Conservation (phyloP, 805 yeast species). For the Ogataea ganodermae region DNA sequence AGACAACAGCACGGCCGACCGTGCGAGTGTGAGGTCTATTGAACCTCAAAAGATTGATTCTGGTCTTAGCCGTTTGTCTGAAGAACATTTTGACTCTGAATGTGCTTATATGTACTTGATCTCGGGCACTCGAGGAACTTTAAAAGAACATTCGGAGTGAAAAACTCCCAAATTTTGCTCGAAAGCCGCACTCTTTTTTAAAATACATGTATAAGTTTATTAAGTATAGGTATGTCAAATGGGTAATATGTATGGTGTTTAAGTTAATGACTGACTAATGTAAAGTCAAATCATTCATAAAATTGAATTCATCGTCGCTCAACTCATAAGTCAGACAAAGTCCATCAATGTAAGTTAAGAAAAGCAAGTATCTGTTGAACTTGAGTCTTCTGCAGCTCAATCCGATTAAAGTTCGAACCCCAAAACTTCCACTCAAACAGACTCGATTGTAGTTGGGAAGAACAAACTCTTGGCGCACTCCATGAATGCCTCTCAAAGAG, state of each 20-base stretch:
- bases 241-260: neutral
- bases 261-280: neutral
- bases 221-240: neutral
- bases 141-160: no score
- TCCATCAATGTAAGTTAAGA: constrained; percentile 31
- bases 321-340: constrained; percentile 28
- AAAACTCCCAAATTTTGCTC: neutral
- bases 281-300: constrained; percentile 3
- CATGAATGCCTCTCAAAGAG: constrained; percentile 41
- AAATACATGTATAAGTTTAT: neutral
- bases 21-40: neutral
- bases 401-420: constrained; percentile 29
- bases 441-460: constrained; percentile 35
- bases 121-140: no score
- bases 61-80: neutral
- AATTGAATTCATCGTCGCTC: constrained; percentile 8
- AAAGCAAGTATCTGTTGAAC: constrained; percentile 18
- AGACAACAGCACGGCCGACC: neutral
- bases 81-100: neutral
- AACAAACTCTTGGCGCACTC: constrained; percentile 46
- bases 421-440: constrained; percentile 24
- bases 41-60: no score
- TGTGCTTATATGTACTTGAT: no score
- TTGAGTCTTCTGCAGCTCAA: constrained; percentile 18
- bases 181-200: constrained; percentile 3